Evolutionary conservation across 2,329 filamentous ascomycete species (phyloP), one percentile per base, ranked within the genome.

Genomic region (Trichoderma sp.): DNA sequence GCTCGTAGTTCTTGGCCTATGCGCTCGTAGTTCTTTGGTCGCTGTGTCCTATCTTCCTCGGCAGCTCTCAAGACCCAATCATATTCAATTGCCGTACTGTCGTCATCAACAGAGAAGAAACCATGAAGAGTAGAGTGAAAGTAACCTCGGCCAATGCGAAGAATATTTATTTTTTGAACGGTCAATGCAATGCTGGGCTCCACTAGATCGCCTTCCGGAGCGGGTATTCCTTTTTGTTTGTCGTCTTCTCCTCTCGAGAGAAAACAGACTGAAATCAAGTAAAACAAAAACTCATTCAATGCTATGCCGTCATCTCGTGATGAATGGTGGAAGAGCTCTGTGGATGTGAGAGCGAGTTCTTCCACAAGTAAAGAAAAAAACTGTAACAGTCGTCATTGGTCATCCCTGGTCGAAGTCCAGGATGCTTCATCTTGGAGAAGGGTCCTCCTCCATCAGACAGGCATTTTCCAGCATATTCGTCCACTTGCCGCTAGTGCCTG

Each of bases 401-500:
- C 12, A 39, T 39, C 12, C 12, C 12, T 39, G 3, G 24, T 60
- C 57, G 45, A 60, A 28, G 43, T 39, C 47, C 48, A 12, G 24
- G 3, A 26, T 41, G 34, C 12, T 52, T 74, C 70, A 77, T 62
- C 74, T 71, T 39, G 74, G 73, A 44, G 74, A 72, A 47, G 74
- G 71, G 48, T 97, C 93, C 74, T 96, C 84, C 63, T 90, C 93
- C 76, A 93, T 88, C 92, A 98, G 96, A 79, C 95, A 99, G 5
- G 93, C 92, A 74, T 92, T 96, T 76, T 99, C 95, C 41, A 99
- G 83, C 84, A 97, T 93, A 77, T 98, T 98, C 14, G 95, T 99
- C 95, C 95, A 99, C 78, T 98, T 98, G 39, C 95, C 95, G 77
- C 93, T 97, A 0, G 92, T 94, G 43, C 95, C 95, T 44, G 91